These are phyloP conservation scores for Annulohypoxylon moriforme DNA, from an alignment of 495 filamentous ascomycete species.

Conservation along the genomic window DNA sequence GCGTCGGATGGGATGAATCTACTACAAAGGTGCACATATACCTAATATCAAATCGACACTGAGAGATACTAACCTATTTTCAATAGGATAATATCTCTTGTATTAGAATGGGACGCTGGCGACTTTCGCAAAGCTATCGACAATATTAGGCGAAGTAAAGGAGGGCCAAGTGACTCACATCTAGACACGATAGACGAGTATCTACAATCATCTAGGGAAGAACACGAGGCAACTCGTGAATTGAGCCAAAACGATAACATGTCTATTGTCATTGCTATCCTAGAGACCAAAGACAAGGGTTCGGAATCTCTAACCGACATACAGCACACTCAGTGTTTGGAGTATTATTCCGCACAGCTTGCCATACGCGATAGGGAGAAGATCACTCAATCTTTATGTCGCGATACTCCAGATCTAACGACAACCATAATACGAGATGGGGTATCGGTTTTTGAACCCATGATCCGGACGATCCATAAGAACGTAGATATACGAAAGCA, in stretches of 20 bases:
- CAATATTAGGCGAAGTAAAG: constrained; percentile 63
- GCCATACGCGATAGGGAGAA: constrained; percentile 71
- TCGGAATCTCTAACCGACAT: constrained; percentile 55
- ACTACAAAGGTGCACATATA: constrained; percentile 64
- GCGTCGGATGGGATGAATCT: constrained; percentile 76
- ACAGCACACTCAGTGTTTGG: constrained; percentile 65
- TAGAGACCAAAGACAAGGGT: constrained; percentile 48
- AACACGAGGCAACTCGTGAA: constrained; percentile 61
- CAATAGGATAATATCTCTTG: constrained; percentile 69
- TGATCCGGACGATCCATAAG: constrained; percentile 72
- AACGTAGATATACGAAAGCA: constrained; percentile 71
- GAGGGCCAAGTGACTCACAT: constrained; percentile 59
- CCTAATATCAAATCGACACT: no score
- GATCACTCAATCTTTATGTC: constrained; percentile 67
- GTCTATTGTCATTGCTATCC: constrained; percentile 66
- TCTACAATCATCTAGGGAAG: constrained; percentile 54
- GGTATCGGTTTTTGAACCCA: constrained; percentile 70
- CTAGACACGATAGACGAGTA: constrained; percentile 62
- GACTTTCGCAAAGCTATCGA: constrained; percentile 66
- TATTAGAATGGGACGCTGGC: constrained; percentile 68
- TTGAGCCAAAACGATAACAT: constrained; percentile 49
- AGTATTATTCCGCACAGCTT: constrained; percentile 68
- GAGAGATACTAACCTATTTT: constrained; percentile 8
- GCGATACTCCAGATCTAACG: constrained; percentile 67
- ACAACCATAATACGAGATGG: constrained; percentile 67